Conservation (phyloP, 1,284 basidiomycete species). For the Apiotrichum gracile region DNA sequence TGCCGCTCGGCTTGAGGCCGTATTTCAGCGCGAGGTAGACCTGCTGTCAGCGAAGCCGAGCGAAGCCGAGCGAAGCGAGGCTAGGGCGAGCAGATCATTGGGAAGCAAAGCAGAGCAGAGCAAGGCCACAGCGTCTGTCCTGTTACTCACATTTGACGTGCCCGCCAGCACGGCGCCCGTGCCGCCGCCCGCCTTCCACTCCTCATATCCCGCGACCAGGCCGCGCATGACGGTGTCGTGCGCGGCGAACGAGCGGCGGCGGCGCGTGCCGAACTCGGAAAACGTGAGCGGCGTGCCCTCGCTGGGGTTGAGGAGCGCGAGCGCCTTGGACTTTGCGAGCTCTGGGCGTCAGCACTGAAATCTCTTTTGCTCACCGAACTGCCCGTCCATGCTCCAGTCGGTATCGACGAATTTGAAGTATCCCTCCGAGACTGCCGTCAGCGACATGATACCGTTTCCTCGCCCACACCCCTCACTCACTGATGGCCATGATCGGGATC, state of each 20-base stretch:
- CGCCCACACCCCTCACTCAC: slow-evolving; percentile 54
- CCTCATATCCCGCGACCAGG: slow-evolving; percentile 60
- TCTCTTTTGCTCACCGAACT: slow-evolving; percentile 52
- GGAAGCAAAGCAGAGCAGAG: no score
- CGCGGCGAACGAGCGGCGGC: slow-evolving; percentile 70
- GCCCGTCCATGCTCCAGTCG: slow-evolving; percentile 77
- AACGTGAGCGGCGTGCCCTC: slow-evolving; percentile 60
- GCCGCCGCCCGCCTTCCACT: slow-evolving; percentile 46
- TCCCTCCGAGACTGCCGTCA: slow-evolving; percentile 41
- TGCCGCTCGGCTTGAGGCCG: slow-evolving; percentile 64
- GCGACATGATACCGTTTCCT: no score
- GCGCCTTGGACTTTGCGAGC: slow-evolving; percentile 65
- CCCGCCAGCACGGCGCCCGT: slow-evolving; percentile 61
- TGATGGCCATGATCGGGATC: slow-evolving; percentile 84
- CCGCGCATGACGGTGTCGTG: slow-evolving; percentile 74
- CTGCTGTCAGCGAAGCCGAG: slow-evolving; percentile 47
- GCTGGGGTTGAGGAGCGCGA: slow-evolving; percentile 54
- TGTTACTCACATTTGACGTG: slow-evolving; percentile 75
- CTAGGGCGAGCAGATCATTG: no score
- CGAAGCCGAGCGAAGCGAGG: no score
- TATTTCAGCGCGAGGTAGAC: slow-evolving; percentile 74
- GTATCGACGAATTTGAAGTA: slow-evolving; percentile 60
- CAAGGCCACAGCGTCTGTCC: no score
- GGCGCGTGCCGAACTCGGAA: slow-evolving; percentile 89
- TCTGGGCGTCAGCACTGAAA: slow-evolving; percentile 43